A percentile compares a stretch with the other conserved stretches of the same genome.
These are phyloP conservation scores for Thalassiosira gravida DNA, from an alignment of 352 stramenopile genomes.

Conservation along the genomic window DNA sequence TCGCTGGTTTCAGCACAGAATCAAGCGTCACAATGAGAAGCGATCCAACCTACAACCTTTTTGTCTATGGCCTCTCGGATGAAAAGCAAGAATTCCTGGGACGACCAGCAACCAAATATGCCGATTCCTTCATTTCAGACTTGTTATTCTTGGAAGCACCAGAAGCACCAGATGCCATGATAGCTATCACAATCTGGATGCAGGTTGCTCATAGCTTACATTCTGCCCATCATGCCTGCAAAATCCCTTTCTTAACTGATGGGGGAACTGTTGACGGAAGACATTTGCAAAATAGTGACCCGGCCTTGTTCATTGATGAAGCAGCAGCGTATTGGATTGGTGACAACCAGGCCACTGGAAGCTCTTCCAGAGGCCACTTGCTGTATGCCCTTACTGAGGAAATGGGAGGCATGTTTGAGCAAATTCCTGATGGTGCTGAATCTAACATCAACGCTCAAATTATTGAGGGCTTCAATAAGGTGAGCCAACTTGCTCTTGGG, in stretches of 20 bases:
- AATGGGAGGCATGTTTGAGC: slow-evolving; percentile 71
- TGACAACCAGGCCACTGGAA: slow-evolving; percentile 74
- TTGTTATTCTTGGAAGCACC: slow-evolving; percentile 59
- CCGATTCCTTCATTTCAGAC: slow-evolving; percentile 75
- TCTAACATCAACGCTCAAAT: slow-evolving; percentile 78
- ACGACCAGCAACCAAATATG: slow-evolving; percentile 67
- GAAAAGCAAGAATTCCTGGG: slow-evolving; percentile 70
- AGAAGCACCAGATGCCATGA: slow-evolving; percentile 68
- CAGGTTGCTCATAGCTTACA: slow-evolving; percentile 78
- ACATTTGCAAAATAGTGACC: slow-evolving; percentile 50
- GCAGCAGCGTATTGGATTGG: slow-evolving; percentile 86
- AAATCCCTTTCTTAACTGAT: slow-evolving; percentile 58
- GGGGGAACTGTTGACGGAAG: slow-evolving; percentile 28
- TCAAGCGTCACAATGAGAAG: slow-evolving; percentile 61
- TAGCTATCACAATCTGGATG: slow-evolving; percentile 84
- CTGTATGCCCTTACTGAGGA: slow-evolving; percentile 82
- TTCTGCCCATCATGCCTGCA: slow-evolving; percentile 66
- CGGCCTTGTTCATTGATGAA: slow-evolving; percentile 77
- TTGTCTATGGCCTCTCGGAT: slow-evolving; percentile 72
- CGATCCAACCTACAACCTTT: slow-evolving; percentile 82
- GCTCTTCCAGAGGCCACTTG: slow-evolving; percentile 72
- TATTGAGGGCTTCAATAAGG: slow-evolving; percentile 60
- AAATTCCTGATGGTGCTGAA: slow-evolving; percentile 55
- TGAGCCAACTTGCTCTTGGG: not conserved
- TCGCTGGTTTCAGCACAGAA: slow-evolving; percentile 70